Evolutionary conservation across 2,329 filamentous ascomycete genomes (phyloP).

Genomic region (Fusarium sp.): DNA sequence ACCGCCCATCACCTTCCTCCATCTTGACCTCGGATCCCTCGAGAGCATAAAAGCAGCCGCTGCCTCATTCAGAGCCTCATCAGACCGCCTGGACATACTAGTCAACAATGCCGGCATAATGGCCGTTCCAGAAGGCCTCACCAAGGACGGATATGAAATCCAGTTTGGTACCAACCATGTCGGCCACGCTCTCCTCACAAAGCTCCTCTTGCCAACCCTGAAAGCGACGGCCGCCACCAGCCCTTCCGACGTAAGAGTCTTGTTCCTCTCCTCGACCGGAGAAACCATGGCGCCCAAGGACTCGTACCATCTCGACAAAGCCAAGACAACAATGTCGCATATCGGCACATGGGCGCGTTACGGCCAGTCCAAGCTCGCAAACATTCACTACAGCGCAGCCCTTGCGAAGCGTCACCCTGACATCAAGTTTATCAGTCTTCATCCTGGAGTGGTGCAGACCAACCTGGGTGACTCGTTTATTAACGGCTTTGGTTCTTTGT

Average conservation of each 20-base stretch:
- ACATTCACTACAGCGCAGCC: neutral
- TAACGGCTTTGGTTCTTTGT: neutral
- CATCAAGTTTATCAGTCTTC: neutral
- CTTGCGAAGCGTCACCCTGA: neutral
- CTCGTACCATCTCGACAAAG: conserved; percentile 43
- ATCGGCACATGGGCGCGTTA: neutral
- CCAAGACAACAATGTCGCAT: conserved; percentile 31
- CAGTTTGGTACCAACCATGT: conserved; percentile 60
- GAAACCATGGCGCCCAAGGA: conserved; percentile 32
- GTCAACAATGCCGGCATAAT: conserved; percentile 7
- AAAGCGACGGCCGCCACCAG: conserved; percentile 38
- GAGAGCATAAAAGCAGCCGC: conserved; percentile 53
- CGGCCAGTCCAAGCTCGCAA: conserved; percentile 3
- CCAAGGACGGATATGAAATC: conserved; percentile 55
- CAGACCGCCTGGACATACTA: conserved; percentile 46
- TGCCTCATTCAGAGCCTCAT: conserved; percentile 45
- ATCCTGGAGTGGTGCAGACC: conserved; percentile 5
- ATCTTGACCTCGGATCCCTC: conserved; percentile 57
- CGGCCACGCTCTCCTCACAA: conserved; percentile 56
- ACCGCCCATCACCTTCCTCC: conserved; percentile 45
- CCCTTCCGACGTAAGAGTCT: conserved; percentile 43
- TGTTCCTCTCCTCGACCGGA: conserved; percentile 40
- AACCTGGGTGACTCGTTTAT: neutral
- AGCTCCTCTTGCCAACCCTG: conserved; percentile 48
- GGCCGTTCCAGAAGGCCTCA: conserved; percentile 1